These are phyloP conservation scores for Aspergillus baeticus DNA, from an alignment of 495 filamentous ascomycete species.

Conservation along the genomic window DNA sequence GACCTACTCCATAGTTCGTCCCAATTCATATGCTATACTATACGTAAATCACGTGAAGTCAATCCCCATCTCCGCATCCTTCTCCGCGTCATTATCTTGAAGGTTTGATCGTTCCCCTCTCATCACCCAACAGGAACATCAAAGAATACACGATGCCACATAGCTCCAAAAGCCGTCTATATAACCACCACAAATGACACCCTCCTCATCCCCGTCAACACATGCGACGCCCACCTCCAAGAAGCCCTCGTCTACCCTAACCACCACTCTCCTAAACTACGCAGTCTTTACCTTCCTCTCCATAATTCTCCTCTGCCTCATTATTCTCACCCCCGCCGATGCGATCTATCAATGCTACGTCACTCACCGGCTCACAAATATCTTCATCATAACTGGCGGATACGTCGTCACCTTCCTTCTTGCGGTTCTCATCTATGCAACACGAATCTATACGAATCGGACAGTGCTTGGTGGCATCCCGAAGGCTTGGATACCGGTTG, in stretches of 20 bases:
- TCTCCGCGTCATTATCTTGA: background rate
- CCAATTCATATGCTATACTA: too few relatives aligned
- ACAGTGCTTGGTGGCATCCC: constrained; percentile 78
- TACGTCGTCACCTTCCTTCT: constrained; percentile 74
- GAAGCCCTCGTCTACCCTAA: background rate
- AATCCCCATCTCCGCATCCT: background rate
- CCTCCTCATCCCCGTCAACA: background rate
- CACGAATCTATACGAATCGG: constrained; percentile 85
- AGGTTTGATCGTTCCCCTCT: background rate
- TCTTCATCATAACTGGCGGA: constrained; percentile 78
- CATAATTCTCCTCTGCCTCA: constrained; percentile 66
- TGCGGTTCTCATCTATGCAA: constrained; percentile 74
- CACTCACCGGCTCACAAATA: constrained; percentile 66
- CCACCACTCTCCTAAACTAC: constrained; percentile 75
- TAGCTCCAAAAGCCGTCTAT: background rate
- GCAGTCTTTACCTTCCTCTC: constrained; percentile 77
- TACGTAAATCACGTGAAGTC: background rate
- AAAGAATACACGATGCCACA: background rate
- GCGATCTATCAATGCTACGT: constrained; percentile 74
- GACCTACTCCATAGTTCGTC: too few relatives aligned
- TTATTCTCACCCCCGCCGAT: constrained; percentile 81
- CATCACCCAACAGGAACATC: background rate
- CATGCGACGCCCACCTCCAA: background rate
- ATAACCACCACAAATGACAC: background rate
- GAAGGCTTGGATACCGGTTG: constrained; percentile 76